Evolutionary conservation across 805 yeast species (phyloP).

Genomic region (Zygoascus flipseniorum): DNA sequence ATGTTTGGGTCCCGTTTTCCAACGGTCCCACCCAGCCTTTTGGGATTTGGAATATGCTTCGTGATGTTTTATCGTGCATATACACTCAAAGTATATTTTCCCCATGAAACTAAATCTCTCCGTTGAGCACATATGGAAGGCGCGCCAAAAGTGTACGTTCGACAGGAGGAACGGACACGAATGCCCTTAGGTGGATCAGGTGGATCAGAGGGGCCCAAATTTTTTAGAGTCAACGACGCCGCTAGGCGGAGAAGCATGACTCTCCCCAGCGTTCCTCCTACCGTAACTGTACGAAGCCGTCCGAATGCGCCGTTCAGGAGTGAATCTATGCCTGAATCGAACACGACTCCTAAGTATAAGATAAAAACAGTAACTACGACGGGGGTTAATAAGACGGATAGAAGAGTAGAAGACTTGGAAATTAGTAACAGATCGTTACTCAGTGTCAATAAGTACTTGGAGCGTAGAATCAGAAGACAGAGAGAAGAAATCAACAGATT

Average conservation of each 20-base stretch:
- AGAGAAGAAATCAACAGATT: conserved; percentile 16
- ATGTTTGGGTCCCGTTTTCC: too few species aligned
- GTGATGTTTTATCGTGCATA: too few species aligned
- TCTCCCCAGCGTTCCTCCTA: background rate
- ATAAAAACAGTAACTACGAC: background rate
- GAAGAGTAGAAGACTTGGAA: conserved; percentile 25
- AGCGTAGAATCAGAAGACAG: conserved; percentile 18
- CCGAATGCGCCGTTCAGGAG: background rate
- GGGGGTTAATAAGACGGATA: conserved; percentile 8
- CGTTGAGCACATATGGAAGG: background rate
- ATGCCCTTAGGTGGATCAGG: background rate
- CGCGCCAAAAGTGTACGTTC: background rate
- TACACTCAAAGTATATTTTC: too few species aligned
- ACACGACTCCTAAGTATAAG: background rate
- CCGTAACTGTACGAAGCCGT: background rate
- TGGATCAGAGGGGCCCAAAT: background rate
- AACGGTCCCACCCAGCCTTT: too few species aligned
- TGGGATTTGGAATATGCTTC: background rate
- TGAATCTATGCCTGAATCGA: background rate
- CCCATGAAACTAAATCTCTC: background rate
- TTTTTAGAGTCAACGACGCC: background rate
- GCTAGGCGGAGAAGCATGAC: background rate
- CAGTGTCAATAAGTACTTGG: conserved; percentile 22
- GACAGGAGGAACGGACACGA: background rate
- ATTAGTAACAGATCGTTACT: conserved; percentile 24